phyloP scores from a whole-genome alignment of 2,329 filamentous ascomycete species.

The Dactylellina cionopaga region DNA sequence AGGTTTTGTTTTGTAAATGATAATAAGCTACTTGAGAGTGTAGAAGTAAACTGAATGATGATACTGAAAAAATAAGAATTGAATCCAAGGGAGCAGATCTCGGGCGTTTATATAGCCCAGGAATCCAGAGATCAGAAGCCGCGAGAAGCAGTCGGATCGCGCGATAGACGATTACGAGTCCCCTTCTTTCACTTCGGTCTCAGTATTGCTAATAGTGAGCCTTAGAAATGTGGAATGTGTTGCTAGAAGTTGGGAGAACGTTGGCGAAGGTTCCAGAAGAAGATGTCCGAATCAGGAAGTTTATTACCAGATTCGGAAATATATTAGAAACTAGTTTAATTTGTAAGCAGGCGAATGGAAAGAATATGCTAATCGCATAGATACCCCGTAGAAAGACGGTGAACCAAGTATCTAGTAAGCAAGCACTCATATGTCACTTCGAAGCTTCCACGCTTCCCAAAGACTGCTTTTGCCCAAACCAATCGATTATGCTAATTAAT shows the following conservation, averaged over 20 bases:
- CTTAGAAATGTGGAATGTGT: conserved; percentile 46
- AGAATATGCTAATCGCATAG: background rate
- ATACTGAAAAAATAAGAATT: conserved; percentile 41
- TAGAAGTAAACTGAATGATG: conserved; percentile 35
- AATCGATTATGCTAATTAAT: too few relatives aligned
- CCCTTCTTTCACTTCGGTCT: too few relatives aligned
- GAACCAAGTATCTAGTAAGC: too few relatives aligned
- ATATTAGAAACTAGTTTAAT: background rate
- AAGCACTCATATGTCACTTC: too few relatives aligned
- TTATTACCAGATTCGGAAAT: background rate
- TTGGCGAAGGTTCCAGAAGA: conserved; percentile 41
- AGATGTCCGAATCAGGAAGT: conserved; percentile 8
- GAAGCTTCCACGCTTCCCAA: too few relatives aligned
- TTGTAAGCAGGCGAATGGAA: background rate
- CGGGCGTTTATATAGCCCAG: conserved; percentile 42
- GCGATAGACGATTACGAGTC: conserved; percentile 32
- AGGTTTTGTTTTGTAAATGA: background rate
- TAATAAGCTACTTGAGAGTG: background rate
- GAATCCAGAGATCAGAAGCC: conserved; percentile 3
- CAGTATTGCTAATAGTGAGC: conserved; percentile 1
- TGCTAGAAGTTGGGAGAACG: conserved; percentile 35
- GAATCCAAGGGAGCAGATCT: conserved; percentile 2
- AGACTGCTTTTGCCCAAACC: too few relatives aligned
- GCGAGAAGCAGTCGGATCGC: conserved; percentile 18
- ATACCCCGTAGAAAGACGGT: too few relatives aligned